phyloP scores from a whole-genome alignment of 139 green algal species.

The Tetraselmis striata region DNA sequence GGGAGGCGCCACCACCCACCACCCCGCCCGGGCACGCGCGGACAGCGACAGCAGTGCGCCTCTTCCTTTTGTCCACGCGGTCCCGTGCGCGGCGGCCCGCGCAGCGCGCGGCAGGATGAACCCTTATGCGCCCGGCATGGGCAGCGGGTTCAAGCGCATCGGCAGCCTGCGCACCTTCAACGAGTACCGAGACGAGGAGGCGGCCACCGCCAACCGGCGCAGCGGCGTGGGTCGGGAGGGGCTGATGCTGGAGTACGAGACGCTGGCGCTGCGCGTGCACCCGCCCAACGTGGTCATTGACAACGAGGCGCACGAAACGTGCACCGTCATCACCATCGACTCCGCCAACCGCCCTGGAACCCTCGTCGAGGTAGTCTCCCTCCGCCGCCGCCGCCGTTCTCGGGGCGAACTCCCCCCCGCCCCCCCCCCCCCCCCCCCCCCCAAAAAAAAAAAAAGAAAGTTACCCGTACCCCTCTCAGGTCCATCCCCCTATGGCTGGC shows the following conservation, averaged over 20 bases:
- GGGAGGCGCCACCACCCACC: no score
- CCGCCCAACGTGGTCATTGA: slow-evolving; percentile 76
- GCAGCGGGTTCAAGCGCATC: background rate
- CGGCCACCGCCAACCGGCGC: slow-evolving; percentile 17
- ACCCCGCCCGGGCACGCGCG: no score
- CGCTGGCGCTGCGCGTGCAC: slow-evolving; percentile 68
- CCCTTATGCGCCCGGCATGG: background rate
- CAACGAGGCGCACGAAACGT: slow-evolving; percentile 60
- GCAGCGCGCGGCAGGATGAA: background rate
- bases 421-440: no score
- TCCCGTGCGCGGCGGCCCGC: no score
- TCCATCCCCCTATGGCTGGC: no score
- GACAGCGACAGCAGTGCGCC: no score
- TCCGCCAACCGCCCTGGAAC: slow-evolving; percentile 90
- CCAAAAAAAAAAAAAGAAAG: no score
- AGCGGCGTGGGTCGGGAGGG: slow-evolving; percentile 45
- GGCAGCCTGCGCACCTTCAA: slow-evolving; percentile 31
- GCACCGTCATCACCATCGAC: slow-evolving; percentile 84
- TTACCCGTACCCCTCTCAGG: no score
- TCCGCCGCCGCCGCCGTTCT: no score
- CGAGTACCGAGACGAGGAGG: slow-evolving; percentile 36
- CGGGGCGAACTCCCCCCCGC: no score
- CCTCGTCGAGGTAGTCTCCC: slow-evolving; percentile 85
- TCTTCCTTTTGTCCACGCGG: no score
- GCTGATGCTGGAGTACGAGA: slow-evolving; percentile 70